These are phyloP conservation scores for Gyrodon lividus DNA, from an alignment of 768 basidiomycete species.

Conservation along the genomic window DNA sequence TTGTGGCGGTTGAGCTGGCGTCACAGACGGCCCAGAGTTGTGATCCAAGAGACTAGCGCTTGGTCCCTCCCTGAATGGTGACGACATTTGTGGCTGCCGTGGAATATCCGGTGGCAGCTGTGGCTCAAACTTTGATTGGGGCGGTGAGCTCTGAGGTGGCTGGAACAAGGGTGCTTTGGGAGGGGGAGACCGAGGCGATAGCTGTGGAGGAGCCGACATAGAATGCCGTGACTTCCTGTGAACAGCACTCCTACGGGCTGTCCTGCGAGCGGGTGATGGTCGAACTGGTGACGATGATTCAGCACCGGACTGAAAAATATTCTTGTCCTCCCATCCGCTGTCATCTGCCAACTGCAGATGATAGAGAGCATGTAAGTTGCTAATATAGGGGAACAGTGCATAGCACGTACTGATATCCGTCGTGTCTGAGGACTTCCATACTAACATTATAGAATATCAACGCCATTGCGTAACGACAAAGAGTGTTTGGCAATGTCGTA, in stretches of 20 bases:
- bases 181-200: constrained; percentile 44
- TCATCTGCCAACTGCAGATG: constrained; percentile 47
- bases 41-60: constrained; percentile 16
- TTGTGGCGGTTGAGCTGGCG: constrained; percentile 10
- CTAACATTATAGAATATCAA: constrained; percentile 36
- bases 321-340: constrained; percentile 89
- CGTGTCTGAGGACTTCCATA: constrained; percentile 53
- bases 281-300: constrained; percentile 80
- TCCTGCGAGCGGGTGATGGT: constrained; percentile 53
- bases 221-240: constrained; percentile 64
- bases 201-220: constrained; percentile 66
- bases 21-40: constrained; percentile 18
- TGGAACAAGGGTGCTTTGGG: constrained; percentile 25
- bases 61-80: constrained; percentile 12
- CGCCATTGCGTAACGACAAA: neutral
- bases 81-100: constrained; percentile 28
- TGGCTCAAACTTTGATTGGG: constrained; percentile 58
- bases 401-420: constrained; percentile 49
- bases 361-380: constrained; percentile 5
- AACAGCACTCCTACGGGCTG: constrained; percentile 38
- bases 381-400: constrained; percentile 14
- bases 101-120: constrained; percentile 40
- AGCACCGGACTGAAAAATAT: constrained; percentile 87
- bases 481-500: constrained; percentile 25
- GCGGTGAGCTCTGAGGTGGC: constrained; percentile 40